These are phyloP conservation scores for Hypoxylon sp. DNA, from an alignment of 2,329 filamentous ascomycete species.

Conservation along the genomic window DNA sequence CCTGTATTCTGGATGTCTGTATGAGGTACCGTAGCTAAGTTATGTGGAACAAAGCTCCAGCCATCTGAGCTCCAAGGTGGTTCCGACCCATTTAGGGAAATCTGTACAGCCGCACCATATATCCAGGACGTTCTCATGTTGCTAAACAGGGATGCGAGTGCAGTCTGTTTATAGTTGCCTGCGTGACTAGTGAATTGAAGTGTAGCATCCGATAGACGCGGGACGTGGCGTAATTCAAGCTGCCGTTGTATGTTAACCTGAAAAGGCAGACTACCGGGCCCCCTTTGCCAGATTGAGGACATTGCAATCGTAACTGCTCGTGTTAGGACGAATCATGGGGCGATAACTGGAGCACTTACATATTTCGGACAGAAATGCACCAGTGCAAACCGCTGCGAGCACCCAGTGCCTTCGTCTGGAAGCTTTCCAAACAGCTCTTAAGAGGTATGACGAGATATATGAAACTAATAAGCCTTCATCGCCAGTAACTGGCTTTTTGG, in stretches of 20 bases:
- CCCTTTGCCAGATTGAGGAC: conserved; percentile 36
- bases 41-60: conserved; percentile 39
- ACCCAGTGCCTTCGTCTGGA: conserved; percentile 33
- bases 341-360: conserved; percentile 25
- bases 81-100: conserved; percentile 31
- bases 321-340: not conserved
- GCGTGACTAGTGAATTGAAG: conserved; percentile 17
- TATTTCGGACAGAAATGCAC: conserved; percentile 35
- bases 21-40: conserved; percentile 4
- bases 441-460: conserved; percentile 37
- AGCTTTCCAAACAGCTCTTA: conserved; percentile 34
- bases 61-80: conserved; percentile 38
- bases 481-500: conserved; percentile 27
- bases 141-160: conserved; percentile 20
- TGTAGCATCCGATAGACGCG: conserved; percentile 18
- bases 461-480: conserved; percentile 31
- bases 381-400: conserved; percentile 25
- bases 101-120: conserved; percentile 36
- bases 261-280: conserved; percentile 20
- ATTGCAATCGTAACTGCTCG: conserved; percentile 39
- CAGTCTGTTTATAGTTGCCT: conserved; percentile 22
- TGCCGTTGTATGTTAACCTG: conserved; percentile 12
- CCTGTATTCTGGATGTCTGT: conserved; percentile 14
- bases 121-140: conserved; percentile 42
- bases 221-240: conserved; percentile 32